Conservation (phyloP, 805 yeast species). For the Candida morakotiae region DNA sequence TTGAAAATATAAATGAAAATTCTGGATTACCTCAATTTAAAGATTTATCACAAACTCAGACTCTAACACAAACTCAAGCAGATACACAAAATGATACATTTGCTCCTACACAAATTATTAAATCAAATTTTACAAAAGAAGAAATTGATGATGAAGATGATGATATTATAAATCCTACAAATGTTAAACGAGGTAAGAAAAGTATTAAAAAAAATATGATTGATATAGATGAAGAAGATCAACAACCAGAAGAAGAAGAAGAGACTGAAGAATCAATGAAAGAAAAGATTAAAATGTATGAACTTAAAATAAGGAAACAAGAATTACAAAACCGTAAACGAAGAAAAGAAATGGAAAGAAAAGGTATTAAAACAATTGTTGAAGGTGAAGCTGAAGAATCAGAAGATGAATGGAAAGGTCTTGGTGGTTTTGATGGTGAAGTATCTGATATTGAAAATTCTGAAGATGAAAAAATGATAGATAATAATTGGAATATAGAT, state of each 20-base stretch:
- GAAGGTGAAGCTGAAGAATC: conserved; percentile 87
- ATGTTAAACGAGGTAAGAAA: conserved; percentile 20
- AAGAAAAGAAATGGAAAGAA: conserved; percentile 52
- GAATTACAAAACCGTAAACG: conserved; percentile 30
- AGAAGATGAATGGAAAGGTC: conserved; percentile 83
- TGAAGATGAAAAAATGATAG: conserved; percentile 76
- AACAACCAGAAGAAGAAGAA: conserved; percentile 21
- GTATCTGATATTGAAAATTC: conserved; percentile 54
- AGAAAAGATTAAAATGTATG: conserved; percentile 33
- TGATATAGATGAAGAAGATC: conserved; percentile 14
- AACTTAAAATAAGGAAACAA: conserved; percentile 30
- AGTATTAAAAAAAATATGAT: conserved; percentile 14
- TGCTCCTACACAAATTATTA: conserved; percentile 2
- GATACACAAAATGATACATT: conserved; percentile 5
- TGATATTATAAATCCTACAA: conserved; percentile 23
- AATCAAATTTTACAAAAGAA: background rate
- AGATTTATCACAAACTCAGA: conserved; percentile 13
- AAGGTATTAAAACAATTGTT: conserved; percentile 56
- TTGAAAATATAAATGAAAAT: background rate
- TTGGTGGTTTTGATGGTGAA: conserved; percentile 72
- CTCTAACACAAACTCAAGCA: conserved; percentile 10
- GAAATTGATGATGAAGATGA: conserved; percentile 15
- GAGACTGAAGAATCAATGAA: conserved; percentile 18
- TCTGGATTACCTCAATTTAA: conserved; percentile 17
- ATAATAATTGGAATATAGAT: conserved; percentile 57